Evolutionary conservation across 768 basidiomycete genomes (phyloP), one percentile per base, ranked within the genome.

Genomic region (Lactifluus hygrophoroides): DNA sequence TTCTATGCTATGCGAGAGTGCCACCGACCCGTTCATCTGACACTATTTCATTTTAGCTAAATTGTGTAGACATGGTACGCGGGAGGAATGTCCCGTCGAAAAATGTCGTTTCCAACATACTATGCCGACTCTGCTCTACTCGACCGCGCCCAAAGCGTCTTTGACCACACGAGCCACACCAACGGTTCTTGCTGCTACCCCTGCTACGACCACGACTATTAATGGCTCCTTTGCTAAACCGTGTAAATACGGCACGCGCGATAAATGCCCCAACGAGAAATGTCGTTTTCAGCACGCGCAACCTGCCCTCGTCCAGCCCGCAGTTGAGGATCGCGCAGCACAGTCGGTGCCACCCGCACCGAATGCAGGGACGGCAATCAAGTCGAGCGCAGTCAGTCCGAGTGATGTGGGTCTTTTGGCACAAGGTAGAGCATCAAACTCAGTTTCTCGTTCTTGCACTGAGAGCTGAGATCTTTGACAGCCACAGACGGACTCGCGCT

Each of bases 11-110:
- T n/a, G n/a, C n/a, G n/a, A n/a, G n/a, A n/a, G n/a, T n/a, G n/a
- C n/a, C n/a, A n/a, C n/a, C n/a, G n/a, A n/a, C n/a, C n/a, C n/a
- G n/a, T n/a, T 27, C 25, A 7, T 43, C 46, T 54, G 25, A 54
- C 19, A 11, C 23, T n/a, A 4, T 37, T 13, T 16, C 16, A 17
- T 34, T 30, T 27, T 9, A 59, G 58, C 7, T 37, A 48, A 42
- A 11, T 28, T 50, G 25, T 59, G 53, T 25, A 54, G 38, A 44
- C 8, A 59, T 19, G 53, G 58, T 3, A 50, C 54, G 53, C 47
- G 46, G 7, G 47, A 44, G 14, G 46, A 59, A 16, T 54, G 58
- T 14, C 47, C 53, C 9, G 19, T 49, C 27, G 10, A 37, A 2
- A 54, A 38, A 21, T 54, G 58, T 35, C 23, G 21, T 10, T 23